Evolutionary conservation across 768 basidiomycete genomes (phyloP), one percentile per base, ranked within the genome.

Genomic region (Boletellus emodensis): DNA sequence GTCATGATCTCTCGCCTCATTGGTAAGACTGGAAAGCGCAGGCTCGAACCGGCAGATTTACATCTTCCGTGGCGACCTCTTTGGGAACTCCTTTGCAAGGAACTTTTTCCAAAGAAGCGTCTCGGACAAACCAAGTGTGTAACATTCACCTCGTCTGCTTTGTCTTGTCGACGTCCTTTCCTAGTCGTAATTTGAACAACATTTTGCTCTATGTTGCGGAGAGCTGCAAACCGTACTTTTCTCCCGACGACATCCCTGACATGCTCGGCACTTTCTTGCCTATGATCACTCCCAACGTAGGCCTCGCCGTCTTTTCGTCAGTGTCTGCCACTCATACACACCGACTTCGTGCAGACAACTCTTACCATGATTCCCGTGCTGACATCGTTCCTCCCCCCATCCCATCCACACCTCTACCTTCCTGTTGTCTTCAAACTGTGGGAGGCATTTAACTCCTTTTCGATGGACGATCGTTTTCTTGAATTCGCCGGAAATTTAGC

Each of bases 191-290:
- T 64, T 67, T 85, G 51, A 74, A 82, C 55, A 90, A 87, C 61
- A 83, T 89, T 33, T 67, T 86, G 43, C 70, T 91, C 17, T 87
- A 81, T 59, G 77, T 90, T 32, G 87, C 88, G 6, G 86, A 88
- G 55, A 77, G 78, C 54, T 83, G 82, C 67, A 83, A 77, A 55
- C 72, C 78, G n/a, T 90, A 88, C 67, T 91, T 80, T 58, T 74
- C 84, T 20, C 66, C 82, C 0, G 62, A 61, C 37, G 84, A 88
- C 56, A 84, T 91, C 40, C 78, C 79, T 33, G 68, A 72, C 12
- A 92, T 92, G 85, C 74, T 92, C 6, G 68, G 76, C 43, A 78
- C 76, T 4, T 89, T 92, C 61, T 57, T 92, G 15, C 87, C 90
- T 1, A 70, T 83, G 38, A 59, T 87, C 36, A 90, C 87, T 13